These are phyloP conservation scores for Arachis stenosperma DNA, from an alignment of 306 rosid species.

Conservation along the genomic window DNA sequence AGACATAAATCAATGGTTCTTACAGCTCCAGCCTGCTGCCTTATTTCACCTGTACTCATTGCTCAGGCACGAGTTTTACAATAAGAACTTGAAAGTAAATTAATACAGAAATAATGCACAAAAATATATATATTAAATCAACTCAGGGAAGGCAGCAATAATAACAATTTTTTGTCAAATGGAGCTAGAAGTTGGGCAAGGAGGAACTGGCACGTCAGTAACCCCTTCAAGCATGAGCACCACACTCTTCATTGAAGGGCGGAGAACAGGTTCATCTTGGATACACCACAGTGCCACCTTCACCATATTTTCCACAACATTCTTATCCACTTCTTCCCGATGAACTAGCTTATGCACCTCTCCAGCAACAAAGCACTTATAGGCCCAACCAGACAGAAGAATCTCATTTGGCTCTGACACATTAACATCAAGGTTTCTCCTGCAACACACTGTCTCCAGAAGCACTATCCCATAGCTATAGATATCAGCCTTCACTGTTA, in stretches of 20 bases:
- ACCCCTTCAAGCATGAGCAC: conserved; percentile 38
- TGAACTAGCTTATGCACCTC: background rate
- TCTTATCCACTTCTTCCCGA: background rate
- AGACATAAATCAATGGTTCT: too few species aligned
- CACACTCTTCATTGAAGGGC: conserved; percentile 44
- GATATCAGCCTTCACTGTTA: conserved; percentile 30
- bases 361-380: conserved; percentile 30
- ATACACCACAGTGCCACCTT: conserved; percentile 42
- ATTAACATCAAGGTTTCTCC: conserved; percentile 33
- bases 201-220: conserved; percentile 25
- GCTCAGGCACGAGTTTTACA: too few species aligned
- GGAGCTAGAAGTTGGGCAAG: background rate
- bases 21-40: too few species aligned
- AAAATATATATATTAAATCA: background rate
- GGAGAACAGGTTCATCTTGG: conserved; percentile 39
- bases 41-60: too few species aligned
- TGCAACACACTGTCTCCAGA: conserved; percentile 31
- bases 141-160: background rate
- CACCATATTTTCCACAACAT: conserved; percentile 26
- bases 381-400: conserved; percentile 35
- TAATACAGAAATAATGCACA: too few species aligned
- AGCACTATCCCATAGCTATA: conserved; percentile 35
- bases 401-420: background rate
- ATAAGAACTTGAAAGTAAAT: too few species aligned
- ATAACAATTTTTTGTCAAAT: background rate